Evolutionary conservation across 805 yeast species (phyloP), one percentile per base, ranked within the genome.

Genomic region (Barnettozyma pratensis): DNA sequence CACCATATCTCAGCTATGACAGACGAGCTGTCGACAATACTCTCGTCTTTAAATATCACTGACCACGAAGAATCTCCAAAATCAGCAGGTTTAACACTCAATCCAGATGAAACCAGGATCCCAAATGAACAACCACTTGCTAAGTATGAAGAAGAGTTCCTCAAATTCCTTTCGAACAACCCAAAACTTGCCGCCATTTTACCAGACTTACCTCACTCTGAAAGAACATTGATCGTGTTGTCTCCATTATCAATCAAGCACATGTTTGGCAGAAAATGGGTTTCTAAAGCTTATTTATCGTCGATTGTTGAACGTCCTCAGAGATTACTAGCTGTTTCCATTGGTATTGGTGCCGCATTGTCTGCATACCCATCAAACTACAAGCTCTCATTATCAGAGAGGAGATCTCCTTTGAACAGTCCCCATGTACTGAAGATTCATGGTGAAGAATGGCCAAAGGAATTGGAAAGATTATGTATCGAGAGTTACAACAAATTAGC

Each of bases 251-350:
- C 89, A 1, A 71, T 85, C 32, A 77, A 80, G 52, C 96, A 87
- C 66, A 78, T 79, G 0, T 88, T 85, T 62, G 81, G 87, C 5
- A 73, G 96, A 37, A 70, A 71, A 30, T 87, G 96, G 96, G 89
- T 82, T 3, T 69, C 87, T 7, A 85, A 83, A 60, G 64, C 80
- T 1, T 83, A 84, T 57, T 64, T 76, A 39, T 69, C 83, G 14
- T 78, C 90, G 0, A 83, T 87, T 35, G 92, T 87, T 28, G 96
- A 87, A 65, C 69, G 92, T 41, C 96, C 96, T 1, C 91, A 87
- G 63, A 70, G 96, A 31, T 66, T 87, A 41, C 71, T 83, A 47
- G 94, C 96, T 0, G 72, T 83, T 7, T 80, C 88, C n/a, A 69
- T 87, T 50, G 96, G 96, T 1, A 76, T 87, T 27, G 77, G 89